Evolutionary conservation across 2,329 filamentous ascomycete genomes (phyloP).

Genomic region (Plectosphaerella plurivora): DNA sequence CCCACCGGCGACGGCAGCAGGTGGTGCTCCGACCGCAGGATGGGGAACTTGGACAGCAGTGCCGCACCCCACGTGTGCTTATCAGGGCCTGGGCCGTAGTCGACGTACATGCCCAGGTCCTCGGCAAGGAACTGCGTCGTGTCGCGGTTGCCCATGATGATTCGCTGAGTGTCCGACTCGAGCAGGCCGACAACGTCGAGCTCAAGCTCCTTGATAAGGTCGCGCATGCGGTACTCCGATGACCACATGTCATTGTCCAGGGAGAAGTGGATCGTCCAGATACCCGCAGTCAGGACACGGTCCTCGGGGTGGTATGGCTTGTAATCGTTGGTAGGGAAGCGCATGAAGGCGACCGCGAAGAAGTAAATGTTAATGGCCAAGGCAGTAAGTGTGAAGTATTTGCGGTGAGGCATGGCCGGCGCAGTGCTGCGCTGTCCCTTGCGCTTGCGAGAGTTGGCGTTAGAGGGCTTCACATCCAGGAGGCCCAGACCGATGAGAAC

Average conservation of each 20-base stretch:
- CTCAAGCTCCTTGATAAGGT: slow-evolving; percentile 89
- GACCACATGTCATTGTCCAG: slow-evolving; percentile 99
- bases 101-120: slow-evolving; percentile 97
- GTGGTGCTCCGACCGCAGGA: slow-evolving; percentile 94
- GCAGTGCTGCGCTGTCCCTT: slow-evolving; percentile 24
- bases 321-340: slow-evolving; percentile 92
- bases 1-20: slow-evolving; percentile 89
- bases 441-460: slow-evolving; percentile 36
- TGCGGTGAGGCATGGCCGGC: slow-evolving; percentile 38
- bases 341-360: slow-evolving; percentile 74
- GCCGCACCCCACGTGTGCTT: slow-evolving; percentile 98
- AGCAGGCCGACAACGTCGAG: slow-evolving; percentile 95
- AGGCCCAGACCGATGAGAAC: slow-evolving; percentile 78
- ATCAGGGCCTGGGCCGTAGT: slow-evolving; percentile 95
- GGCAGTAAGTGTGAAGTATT: slow-evolving; percentile 54
- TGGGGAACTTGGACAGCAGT: slow-evolving; percentile 93
- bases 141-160: slow-evolving; percentile 99
- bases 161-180: slow-evolving; percentile 88
- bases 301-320: slow-evolving; percentile 83
- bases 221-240: slow-evolving; percentile 87
- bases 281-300: slow-evolving; percentile 86
- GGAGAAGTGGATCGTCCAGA: slow-evolving; percentile 98
- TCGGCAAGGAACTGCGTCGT: slow-evolving; percentile 93
- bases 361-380: slow-evolving; percentile 76
- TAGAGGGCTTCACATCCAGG: slow-evolving; percentile 56